Evolutionary conservation across 345 rosid species (phyloP).

Genomic region (Boechera divaricarpa): DNA sequence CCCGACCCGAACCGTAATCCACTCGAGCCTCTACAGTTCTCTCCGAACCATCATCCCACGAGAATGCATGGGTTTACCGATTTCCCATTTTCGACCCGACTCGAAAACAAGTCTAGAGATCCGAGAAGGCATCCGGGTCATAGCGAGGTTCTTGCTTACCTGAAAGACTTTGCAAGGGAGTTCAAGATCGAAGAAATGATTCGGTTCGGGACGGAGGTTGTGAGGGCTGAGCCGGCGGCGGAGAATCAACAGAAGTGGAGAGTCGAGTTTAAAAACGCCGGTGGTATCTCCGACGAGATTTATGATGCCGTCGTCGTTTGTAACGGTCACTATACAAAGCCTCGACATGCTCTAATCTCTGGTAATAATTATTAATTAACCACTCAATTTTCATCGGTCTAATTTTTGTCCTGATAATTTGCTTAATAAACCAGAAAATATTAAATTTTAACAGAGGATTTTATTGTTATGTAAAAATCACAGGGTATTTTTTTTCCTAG

Average conservation of each 20-base stretch:
- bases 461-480: no score
- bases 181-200: constrained; percentile 64
- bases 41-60: constrained; percentile 83
- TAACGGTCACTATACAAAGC: constrained; percentile 65
- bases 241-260: constrained; percentile 49
- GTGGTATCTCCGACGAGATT: constrained; percentile 41
- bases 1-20: constrained; percentile 57
- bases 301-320: constrained; percentile 71
- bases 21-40: constrained; percentile 69
- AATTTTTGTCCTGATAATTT: not conserved
- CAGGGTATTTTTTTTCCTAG: no score
- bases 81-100: constrained; percentile 56
- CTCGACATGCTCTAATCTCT: no score
- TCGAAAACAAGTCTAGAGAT: constrained; percentile 46
- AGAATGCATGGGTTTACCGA: constrained; percentile 74
- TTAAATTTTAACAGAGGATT: no score
- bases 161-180: constrained; percentile 60
- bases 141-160: constrained; percentile 60
- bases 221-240: constrained; percentile 35
- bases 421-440: no score
- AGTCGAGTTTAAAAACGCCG: constrained; percentile 47
- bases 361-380: no score
- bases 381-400: not conserved
- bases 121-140: constrained; percentile 74
- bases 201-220: constrained; percentile 63